Evolutionary conservation across 257 asterid genomes (phyloP).

Genomic region (Leptodermis oblonga): DNA sequence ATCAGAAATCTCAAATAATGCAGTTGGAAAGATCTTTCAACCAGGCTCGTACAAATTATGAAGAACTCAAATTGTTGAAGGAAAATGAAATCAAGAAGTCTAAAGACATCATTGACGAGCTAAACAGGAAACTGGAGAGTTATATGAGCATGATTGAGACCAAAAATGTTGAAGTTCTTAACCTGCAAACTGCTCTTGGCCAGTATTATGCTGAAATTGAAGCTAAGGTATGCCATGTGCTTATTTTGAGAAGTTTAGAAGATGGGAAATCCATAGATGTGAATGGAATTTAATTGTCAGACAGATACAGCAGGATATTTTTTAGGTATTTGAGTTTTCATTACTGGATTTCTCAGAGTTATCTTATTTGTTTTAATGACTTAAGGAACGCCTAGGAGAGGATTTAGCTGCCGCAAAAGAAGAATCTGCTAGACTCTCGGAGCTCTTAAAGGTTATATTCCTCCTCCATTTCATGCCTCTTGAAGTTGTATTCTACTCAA

Average conservation of each 20-base stretch:
- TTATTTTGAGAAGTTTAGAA: constrained; percentile 14
- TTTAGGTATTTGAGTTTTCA: not conserved
- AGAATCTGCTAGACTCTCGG: constrained; percentile 61
- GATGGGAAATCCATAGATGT: constrained; percentile 10
- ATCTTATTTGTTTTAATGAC: constrained; percentile 14
- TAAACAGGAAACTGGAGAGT: constrained; percentile 62
- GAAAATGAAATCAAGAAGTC: constrained; percentile 57
- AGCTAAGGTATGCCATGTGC: constrained; percentile 59
- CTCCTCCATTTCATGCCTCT: constrained; percentile 7
- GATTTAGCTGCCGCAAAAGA: constrained; percentile 68
- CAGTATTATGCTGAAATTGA: constrained; percentile 99
- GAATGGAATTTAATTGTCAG: not conserved
- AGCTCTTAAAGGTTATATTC: constrained; percentile 64
- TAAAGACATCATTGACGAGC: constrained; percentile 66
- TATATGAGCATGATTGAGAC: constrained; percentile 68
- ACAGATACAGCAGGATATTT: not conserved
- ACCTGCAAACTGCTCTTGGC: constrained; percentile 98
- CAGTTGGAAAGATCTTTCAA: constrained; percentile 73
- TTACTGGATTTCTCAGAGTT: not conserved
- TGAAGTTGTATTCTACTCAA: constrained; percentile 7
- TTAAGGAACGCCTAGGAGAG: constrained; percentile 83
- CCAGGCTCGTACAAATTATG: constrained; percentile 61
- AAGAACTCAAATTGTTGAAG: constrained; percentile 60
- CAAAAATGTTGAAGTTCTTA: constrained; percentile 82
- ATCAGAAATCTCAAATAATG: constrained; percentile 63